Percentiles rank a stretch among this genome's conserved stretches.
phyloP scores from a whole-genome alignment of 768 basidiomycete genomes.

The Mycena venus region DNA sequence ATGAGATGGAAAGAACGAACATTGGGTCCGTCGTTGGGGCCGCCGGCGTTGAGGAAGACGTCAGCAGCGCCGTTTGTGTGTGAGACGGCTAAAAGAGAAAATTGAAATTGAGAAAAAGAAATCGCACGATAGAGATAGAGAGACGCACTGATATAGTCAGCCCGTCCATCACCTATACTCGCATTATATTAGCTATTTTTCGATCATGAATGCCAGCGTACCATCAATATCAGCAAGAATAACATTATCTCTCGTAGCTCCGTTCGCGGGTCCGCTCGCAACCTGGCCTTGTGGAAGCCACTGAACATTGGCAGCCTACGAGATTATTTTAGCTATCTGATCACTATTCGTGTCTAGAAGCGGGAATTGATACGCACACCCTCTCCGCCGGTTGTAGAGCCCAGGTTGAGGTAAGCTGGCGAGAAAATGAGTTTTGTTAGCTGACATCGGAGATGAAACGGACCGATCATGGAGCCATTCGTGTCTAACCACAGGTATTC shows the following conservation, averaged over 20 bases:
- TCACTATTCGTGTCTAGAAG: background rate
- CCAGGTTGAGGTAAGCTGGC: background rate
- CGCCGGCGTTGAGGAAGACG: slow-evolving; percentile 1
- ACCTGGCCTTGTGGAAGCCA: slow-evolving; percentile 9
- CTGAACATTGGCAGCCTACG: background rate
- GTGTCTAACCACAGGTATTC: slow-evolving; percentile 7
- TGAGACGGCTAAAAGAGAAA: background rate
- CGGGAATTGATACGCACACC: background rate
- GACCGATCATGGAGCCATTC: slow-evolving; percentile 5
- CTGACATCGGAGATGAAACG: background rate
- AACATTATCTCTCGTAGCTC: background rate
- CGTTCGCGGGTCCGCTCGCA: slow-evolving; percentile 1
- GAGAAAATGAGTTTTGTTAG: too few species aligned
- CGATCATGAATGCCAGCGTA: background rate
- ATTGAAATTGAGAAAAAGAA: background rate
- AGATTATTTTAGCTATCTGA: background rate
- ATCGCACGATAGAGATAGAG: too few species aligned
- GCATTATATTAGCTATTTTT: background rate
- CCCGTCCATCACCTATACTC: background rate
- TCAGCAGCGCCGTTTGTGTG: background rate
- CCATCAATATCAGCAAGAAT: slow-evolving; percentile 7
- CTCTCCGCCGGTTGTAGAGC: background rate
- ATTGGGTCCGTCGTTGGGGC: slow-evolving; percentile 1
- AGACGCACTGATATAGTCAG: slow-evolving; percentile 15
- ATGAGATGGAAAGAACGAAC: background rate